Conservation (phyloP, 768 basidiomycete genomes). For the Nidularia sp. region DNA sequence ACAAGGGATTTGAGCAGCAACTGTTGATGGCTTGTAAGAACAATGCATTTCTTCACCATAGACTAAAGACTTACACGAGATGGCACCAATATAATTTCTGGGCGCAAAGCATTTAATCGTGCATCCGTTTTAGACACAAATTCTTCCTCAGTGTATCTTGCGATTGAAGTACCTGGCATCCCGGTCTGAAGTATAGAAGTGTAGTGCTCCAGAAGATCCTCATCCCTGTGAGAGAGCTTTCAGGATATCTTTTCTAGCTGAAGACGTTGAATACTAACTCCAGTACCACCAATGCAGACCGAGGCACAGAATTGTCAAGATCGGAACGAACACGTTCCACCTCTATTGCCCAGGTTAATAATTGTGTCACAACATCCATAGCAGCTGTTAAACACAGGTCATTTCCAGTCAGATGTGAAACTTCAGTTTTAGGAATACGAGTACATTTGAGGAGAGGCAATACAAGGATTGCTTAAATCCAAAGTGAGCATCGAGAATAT, state of each 20-base stretch:
- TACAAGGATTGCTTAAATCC: constrained; percentile 25
- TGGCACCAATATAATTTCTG: too few relatives aligned
- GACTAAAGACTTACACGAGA: neutral
- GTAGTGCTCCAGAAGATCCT: constrained; percentile 13
- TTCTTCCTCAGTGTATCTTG: constrained; percentile 16
- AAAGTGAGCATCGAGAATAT: constrained; percentile 1
- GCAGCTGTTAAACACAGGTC: constrained; percentile 15
- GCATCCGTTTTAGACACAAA: too few relatives aligned
- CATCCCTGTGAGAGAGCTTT: constrained; percentile 13
- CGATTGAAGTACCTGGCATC: constrained; percentile 13
- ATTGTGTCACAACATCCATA: constrained; percentile 16
- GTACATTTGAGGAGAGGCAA: constrained; percentile 23
- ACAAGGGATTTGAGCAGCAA: constrained; percentile 33
- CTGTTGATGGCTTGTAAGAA: constrained; percentile 17
- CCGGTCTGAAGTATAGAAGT: constrained; percentile 12
- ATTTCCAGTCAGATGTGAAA: neutral
- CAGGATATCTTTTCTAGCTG: neutral
- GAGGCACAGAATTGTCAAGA: constrained; percentile 8
- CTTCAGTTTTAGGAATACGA: neutral
- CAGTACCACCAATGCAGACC: constrained; percentile 24
- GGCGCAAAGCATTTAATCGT: too few relatives aligned
- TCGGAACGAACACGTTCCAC: constrained; percentile 14
- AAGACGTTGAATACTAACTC: constrained; percentile 17
- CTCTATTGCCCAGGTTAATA: constrained; percentile 23
- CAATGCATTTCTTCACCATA: neutral